phyloP scores from a whole-genome alignment of 2,329 filamentous ascomycete genomes.

The Chaetomiaceae sp. region DNA sequence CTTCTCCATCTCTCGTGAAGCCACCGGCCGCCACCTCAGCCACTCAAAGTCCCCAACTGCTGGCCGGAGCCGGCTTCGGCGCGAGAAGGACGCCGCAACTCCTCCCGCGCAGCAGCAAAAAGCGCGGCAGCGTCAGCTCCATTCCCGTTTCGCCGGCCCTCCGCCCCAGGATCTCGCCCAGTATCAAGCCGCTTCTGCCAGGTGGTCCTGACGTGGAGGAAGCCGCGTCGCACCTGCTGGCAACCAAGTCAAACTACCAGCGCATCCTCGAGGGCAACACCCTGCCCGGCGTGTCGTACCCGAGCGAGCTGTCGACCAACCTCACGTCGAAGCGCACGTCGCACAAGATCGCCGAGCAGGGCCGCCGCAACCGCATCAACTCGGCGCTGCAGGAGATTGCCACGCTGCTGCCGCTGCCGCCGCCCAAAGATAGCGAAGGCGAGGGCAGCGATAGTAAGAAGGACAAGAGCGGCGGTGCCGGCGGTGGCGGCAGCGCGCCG shows the following conservation, averaged over 20 bases:
- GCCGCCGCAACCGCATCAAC: conserved; percentile 91
- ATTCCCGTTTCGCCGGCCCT: conserved; percentile 81
- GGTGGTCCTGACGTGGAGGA: conserved; percentile 52
- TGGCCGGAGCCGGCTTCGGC: conserved; percentile 47
- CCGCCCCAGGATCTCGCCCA: conserved; percentile 84
- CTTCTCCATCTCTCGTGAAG: conserved; percentile 44
- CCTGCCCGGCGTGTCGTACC: conserved; percentile 84
- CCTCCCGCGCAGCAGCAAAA: conserved; percentile 57
- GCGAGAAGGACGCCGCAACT: conserved; percentile 51
- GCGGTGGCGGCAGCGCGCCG: conserved; percentile 45
- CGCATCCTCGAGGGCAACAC: conserved; percentile 92
- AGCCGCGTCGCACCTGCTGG: conserved; percentile 67
- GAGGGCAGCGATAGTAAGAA: conserved; percentile 35
- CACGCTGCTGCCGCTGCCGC: conserved; percentile 61
- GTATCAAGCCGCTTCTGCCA: conserved; percentile 84
- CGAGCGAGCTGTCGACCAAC: conserved; percentile 85
- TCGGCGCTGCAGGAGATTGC: conserved; percentile 89
- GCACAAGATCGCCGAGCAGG: conserved; percentile 97
- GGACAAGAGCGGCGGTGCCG: conserved; percentile 41
- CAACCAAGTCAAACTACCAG: conserved; percentile 96
- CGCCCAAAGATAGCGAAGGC: conserved; percentile 38
- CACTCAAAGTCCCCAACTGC: conserved; percentile 61
- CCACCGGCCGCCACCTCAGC: conserved; percentile 46
- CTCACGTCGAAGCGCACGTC: conserved; percentile 94
- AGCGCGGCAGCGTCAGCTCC: conserved; percentile 65